Conservation (phyloP, 768 basidiomycete genomes). For the Inosperma sp. region DNA sequence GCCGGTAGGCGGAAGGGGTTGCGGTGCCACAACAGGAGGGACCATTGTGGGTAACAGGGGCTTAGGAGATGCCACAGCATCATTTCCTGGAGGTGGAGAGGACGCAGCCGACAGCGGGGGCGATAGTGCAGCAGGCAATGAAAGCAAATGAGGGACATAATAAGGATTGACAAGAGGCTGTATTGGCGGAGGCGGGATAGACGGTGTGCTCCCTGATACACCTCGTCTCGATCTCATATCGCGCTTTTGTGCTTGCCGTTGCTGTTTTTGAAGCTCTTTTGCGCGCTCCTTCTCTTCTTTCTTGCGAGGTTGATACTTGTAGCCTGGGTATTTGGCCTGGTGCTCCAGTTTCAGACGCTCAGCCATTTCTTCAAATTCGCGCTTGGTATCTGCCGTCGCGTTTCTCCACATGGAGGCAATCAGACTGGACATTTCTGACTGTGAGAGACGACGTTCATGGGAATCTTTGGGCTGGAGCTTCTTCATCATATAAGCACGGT, state of each 20-base stretch:
- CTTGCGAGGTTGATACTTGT: slow-evolving; percentile 54
- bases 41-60: not conserved
- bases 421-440: slow-evolving; percentile 60
- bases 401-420: slow-evolving; percentile 63
- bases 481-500: slow-evolving; percentile 57
- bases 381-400: slow-evolving; percentile 45
- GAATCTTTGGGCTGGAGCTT: slow-evolving; percentile 35
- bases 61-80: not conserved
- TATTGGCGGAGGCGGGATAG: slow-evolving; percentile 12
- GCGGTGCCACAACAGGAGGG: not conserved
- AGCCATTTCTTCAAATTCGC: slow-evolving; percentile 49
- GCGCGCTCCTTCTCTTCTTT: slow-evolving; percentile 45
- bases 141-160: slow-evolving; percentile 25
- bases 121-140: slow-evolving; percentile 43
- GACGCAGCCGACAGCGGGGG: slow-evolving; percentile 50
- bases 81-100: slow-evolving; percentile 39
- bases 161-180: slow-evolving; percentile 15
- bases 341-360: slow-evolving; percentile 52
- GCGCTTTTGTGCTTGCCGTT: slow-evolving; percentile 33
- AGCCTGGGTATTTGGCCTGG: slow-evolving; percentile 46
- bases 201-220: slow-evolving; percentile 14
- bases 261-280: slow-evolving; percentile 37
- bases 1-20: not conserved
- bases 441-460: slow-evolving; percentile 39
- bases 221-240: slow-evolving; percentile 20